Evolutionary conservation across 1,284 basidiomycete genomes (phyloP).

Genomic region (Sporisorium scitamineum): DNA sequence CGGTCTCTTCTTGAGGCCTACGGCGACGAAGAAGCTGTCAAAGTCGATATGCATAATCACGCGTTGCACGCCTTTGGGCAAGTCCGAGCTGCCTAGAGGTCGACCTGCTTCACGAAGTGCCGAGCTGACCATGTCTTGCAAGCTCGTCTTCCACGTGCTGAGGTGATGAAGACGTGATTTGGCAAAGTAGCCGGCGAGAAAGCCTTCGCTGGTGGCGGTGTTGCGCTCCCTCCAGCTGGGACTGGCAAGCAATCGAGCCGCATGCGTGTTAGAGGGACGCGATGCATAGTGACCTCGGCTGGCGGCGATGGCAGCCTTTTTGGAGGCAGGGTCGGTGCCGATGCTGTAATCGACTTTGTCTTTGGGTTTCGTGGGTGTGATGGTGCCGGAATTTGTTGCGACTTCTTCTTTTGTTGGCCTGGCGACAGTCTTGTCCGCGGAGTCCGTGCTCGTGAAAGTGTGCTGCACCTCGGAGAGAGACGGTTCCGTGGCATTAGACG

Average conservation of each 20-base stretch:
- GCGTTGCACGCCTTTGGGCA: constrained; percentile 67
- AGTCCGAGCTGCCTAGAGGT: constrained; percentile 74
- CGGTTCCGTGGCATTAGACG: background rate
- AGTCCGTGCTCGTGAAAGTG: too few species aligned
- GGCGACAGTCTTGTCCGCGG: too few species aligned
- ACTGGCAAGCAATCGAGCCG: constrained; percentile 55
- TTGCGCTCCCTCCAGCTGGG: constrained; percentile 82
- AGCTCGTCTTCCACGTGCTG: constrained; percentile 90
- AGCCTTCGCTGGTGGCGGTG: constrained; percentile 84
- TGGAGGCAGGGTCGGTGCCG: constrained; percentile 49
- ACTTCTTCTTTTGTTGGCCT: background rate
- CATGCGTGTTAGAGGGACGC: constrained; percentile 52
- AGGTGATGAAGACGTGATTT: constrained; percentile 92
- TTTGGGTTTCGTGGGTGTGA: constrained; percentile 25
- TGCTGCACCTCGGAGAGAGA: background rate
- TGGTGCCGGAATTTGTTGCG: background rate
- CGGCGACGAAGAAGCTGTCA: constrained; percentile 90
- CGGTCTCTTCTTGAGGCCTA: constrained; percentile 59
- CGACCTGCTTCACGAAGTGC: constrained; percentile 76
- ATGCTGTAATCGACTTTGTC: constrained; percentile 33
- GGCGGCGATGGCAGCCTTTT: constrained; percentile 26
- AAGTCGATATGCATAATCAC: constrained; percentile 73
- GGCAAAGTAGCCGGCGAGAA: constrained; percentile 89
- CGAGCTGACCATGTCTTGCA: constrained; percentile 80
- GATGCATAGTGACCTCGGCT: constrained; percentile 46